A percentile compares a stretch with the other conserved stretches of the same genome.
phyloP scores from a whole-genome alignment of 1,284 basidiomycete genomes.

The Fomitopsis palustris region DNA sequence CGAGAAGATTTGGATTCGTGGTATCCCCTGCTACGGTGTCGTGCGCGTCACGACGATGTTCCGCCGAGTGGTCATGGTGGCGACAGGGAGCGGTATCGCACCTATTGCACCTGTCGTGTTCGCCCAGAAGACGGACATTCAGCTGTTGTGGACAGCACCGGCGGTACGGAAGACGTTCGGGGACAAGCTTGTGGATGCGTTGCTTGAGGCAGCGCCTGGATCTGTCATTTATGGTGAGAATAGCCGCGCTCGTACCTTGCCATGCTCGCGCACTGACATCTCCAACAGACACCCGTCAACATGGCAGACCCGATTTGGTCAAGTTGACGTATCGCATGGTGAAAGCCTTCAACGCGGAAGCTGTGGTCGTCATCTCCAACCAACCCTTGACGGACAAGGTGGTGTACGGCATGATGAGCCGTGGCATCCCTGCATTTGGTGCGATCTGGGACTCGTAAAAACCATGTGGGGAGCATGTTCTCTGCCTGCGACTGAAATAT shows the following conservation, averaged over 20 bases:
- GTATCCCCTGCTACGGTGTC: constrained; percentile 51
- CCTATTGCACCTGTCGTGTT: constrained; percentile 52
- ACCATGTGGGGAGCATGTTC: not conserved
- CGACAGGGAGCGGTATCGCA: constrained; percentile 56
- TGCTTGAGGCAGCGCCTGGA: constrained; percentile 46
- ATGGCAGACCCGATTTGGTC: constrained; percentile 61
- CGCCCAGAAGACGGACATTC: constrained; percentile 44
- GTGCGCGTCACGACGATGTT: constrained; percentile 53
- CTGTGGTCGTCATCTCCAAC: constrained; percentile 59
- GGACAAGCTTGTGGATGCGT: constrained; percentile 48
- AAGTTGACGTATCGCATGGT: constrained; percentile 52
- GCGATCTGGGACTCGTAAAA: constrained; percentile 50
- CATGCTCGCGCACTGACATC: not conserved
- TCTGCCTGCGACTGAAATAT: not conserved
- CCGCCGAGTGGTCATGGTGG: constrained; percentile 53
- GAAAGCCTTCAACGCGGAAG: constrained; percentile 56
- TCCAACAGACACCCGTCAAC: constrained; percentile 44
- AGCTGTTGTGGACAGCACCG: constrained; percentile 56
- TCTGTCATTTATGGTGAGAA: constrained; percentile 51
- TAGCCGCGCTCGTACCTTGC: not conserved
- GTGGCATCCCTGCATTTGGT: constrained; percentile 57
- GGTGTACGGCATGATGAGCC: constrained; percentile 55
- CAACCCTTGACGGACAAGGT: constrained; percentile 54
- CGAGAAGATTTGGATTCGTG: constrained; percentile 49
- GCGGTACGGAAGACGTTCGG: constrained; percentile 57